Base-by-base conservation (phyloP, 1,284 basidiomycete species). In the Phaffia rhodozyma region DNA sequence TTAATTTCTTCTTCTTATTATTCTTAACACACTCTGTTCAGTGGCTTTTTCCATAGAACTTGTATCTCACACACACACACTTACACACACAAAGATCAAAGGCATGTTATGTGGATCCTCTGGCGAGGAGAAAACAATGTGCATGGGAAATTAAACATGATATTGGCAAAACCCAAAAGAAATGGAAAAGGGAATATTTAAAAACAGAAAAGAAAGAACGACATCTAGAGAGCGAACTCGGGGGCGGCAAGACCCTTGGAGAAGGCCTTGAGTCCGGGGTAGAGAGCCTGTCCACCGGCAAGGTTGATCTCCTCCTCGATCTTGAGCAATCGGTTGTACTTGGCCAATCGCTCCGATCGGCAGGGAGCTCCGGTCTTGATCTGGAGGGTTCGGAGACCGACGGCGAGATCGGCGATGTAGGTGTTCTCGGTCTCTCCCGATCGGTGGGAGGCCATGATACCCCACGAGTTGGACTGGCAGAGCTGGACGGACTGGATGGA, bases 381-480 rank as follows among this genome's bases (percentile, higher is more conserved):
- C 72, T 69, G 59, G 70, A 74, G 75, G 60, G 76, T 77, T 69
- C 89, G 89, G 71, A 97, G 90, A 66, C 87, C 96, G 70, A 98
- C 92, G 68, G 86, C 86, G 69, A 99, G 86, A 79, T 98, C 94
- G 70, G 96, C 91, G 73, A 98, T 98, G 78, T 94, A 84, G 66
- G 91, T 94, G 79, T 91, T 92, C 79, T 91, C 89, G 52, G 90
- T 91, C 81, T 97, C 32, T 34, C 32, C 32, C 32, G 32, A 92
- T 72, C 96, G 92, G 84, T 98, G 96, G 68, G 93, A 97, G 76
- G 96, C 89, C 94, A 98, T 98, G 79, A 97, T 90, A 77, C 90
- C 92, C 94, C 94, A 98, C 69, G 89, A 89, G 75, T 92, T 91
- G 52, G 89, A 92, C 79, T 97, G 93, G 62, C 93, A 79, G 73